Base-by-base conservation (phyloP, 1,139 yeast genomes). In the Debaryomyces fabryi region DNA sequence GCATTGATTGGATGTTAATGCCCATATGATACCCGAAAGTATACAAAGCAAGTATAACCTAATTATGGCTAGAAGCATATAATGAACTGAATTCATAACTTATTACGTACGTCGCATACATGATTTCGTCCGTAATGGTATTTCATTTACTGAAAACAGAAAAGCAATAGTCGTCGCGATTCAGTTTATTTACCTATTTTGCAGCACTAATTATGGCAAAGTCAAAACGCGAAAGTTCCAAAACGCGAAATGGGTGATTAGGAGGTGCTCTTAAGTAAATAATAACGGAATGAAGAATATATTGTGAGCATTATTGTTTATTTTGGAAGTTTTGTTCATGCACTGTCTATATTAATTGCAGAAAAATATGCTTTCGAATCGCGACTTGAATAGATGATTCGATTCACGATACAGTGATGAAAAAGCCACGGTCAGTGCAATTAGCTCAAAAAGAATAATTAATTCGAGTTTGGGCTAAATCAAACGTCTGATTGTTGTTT, bases 151-250 rank as follows among this genome's bases (percentile, higher is more conserved):
- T 25, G 6, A 40, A 40, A 30, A 21, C 21, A 40, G 43, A 27
- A 39, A 30, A 20, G 20, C 43, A 29, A 29, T 30, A 21, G 16
- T 18, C 13, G 10, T 40, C 43, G 43, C 43, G 43, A 29, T 30
- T 40, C 15, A 15, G 16, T 40, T 30, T 40, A 40, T 40, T 40
- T 40, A 40, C 43, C 13, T 21, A 30, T 30, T 40, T 40, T 40
- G 43, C 43, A 40, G 43, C 37, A 30, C 15, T 21, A 15, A n/a
- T 12, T 9, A 39, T 18, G 34, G 33, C 24, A 20, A 32, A 20
- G 29, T 32, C 24, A 7, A 40, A 38, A 30, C 43, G 43, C 43
- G 43, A 40, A 40, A 32, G 29, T 37, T 23, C n/a, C 29, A 40
- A 27, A 30, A 29, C 34, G 43, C 43, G 43, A 40, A 30, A 25